A percentile compares a stretch with the other conserved stretches of the same genome.
Evolutionary conservation across 1,284 basidiomycete genomes (phyloP).

Genomic region (Sanghuangporus weigelae): DNA sequence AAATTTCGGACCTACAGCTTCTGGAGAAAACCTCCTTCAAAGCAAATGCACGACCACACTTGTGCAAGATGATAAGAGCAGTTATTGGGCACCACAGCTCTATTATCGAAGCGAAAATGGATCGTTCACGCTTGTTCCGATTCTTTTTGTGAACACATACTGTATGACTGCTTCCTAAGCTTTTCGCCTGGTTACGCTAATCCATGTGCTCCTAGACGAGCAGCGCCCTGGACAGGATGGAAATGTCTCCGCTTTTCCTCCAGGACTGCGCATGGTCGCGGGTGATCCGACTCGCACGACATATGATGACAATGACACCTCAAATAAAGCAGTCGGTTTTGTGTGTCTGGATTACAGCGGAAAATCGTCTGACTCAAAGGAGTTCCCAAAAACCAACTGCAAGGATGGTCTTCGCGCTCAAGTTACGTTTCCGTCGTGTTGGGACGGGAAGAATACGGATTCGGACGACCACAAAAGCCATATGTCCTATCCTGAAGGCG

Average conservation of each 20-base stretch:
- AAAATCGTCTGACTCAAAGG: slow-evolving; percentile 27
- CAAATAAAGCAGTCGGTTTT: slow-evolving; percentile 37
- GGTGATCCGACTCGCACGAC: slow-evolving; percentile 32
- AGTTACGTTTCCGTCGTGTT: slow-evolving; percentile 41
- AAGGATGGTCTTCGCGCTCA: slow-evolving; percentile 37
- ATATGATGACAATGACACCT: slow-evolving; percentile 32
- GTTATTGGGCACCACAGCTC: slow-evolving; percentile 11
- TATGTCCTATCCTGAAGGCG: slow-evolving; percentile 33
- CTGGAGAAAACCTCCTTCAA: slow-evolving; percentile 28
- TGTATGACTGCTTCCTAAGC: not conserved
- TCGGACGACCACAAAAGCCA: slow-evolving; percentile 33
- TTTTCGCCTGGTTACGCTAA: not conserved
- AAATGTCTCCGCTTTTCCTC: slow-evolving; percentile 17
- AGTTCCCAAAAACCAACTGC: slow-evolving; percentile 30
- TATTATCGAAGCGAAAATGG: not conserved
- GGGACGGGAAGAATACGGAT: slow-evolving; percentile 36
- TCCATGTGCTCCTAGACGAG: not conserved
- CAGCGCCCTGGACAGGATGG: not conserved
- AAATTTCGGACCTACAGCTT: slow-evolving; percentile 34
- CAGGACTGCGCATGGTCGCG: slow-evolving; percentile 33
- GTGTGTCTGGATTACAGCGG: slow-evolving; percentile 33
- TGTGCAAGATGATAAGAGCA: slow-evolving; percentile 35
- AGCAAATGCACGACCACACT: slow-evolving; percentile 40
- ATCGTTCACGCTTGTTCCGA: slow-evolving; percentile 1
- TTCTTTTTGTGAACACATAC: slow-evolving; percentile 4